A percentile compares a stretch with the other conserved stretches of the same genome.
Conservation (phyloP, 192 early-diverging fungal genomes). For the Glomus cerebriforme region DNA sequence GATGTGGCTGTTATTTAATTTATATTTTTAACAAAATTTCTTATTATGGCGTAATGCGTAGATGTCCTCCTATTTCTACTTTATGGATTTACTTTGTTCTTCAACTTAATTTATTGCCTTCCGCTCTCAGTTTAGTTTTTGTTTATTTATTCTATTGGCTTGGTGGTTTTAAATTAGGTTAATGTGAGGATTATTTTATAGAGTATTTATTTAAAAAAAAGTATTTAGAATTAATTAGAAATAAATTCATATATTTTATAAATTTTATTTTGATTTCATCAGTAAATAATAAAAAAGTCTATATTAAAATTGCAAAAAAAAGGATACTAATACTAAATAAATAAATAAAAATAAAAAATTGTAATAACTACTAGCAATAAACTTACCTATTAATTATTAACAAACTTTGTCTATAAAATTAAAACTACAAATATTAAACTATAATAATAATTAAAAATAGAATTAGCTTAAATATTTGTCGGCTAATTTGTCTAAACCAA, state of each 20-base stretch:
- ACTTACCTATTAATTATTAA: too few relatives aligned
- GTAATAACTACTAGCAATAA: too few relatives aligned
- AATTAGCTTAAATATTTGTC: too few relatives aligned
- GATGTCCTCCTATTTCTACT: constrained; percentile 66
- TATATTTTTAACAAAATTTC: constrained; percentile 57
- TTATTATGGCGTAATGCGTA: constrained; percentile 65
- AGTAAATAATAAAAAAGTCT: too few relatives aligned
- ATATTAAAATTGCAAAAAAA: too few relatives aligned
- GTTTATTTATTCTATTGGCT: constrained; percentile 38
- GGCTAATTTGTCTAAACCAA: neutral
- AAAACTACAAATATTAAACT: neutral
- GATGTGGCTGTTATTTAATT: constrained; percentile 57
- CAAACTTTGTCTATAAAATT: neutral
- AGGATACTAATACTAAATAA: too few relatives aligned
- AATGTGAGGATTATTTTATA: neutral
- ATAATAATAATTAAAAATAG: neutral
- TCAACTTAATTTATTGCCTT: constrained; percentile 43
- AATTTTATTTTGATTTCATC: too few relatives aligned
- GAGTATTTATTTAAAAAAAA: too few relatives aligned
- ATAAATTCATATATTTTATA: too few relatives aligned
- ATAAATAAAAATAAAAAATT: too few relatives aligned
- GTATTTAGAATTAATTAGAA: too few relatives aligned
- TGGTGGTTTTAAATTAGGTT: constrained; percentile 12
- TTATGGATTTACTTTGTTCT: constrained; percentile 63
- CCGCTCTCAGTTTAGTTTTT: constrained; percentile 35